Base-by-base conservation (phyloP, 2,329 filamentous ascomycete species). In the Ophiobolus disseminans region DNA sequence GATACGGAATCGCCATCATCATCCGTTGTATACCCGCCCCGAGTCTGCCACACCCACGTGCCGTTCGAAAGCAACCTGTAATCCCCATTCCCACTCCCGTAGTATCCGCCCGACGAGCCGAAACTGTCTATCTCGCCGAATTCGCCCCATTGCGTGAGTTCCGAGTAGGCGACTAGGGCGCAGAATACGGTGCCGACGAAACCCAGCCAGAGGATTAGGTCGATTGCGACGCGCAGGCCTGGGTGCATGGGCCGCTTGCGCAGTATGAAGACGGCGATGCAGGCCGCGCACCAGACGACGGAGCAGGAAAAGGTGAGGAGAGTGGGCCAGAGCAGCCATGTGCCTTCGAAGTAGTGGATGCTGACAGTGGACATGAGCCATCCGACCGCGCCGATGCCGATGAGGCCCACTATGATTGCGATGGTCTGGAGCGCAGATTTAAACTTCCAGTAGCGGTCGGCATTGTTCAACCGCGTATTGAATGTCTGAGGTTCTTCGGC, bases 191-290 rank as follows among this genome's bases (percentile, higher is more conserved):
- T 72, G 6, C 52, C 20, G 14, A 73, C 53, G 42, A 67, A 65
- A 10, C 60, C 58, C 2, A 74, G 57, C 70, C 70, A 74, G 2
- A 74, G 59, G 1, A 74, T 34, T 1, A 74, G 58, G 39, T 74
- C 69, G 37, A 72, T 49, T 9, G 65, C 55, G n/a, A 74, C 70
- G 23, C 62, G 65, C 5, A 56, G 42, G 14, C 71, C 70, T 3
- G 72, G 70, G 45, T 74, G 70, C 1, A 73, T 55, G 8, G 68
- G 62, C 1, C 51, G 53, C 34, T 64, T 61, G 40, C 62, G 60
- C 9, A 62, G 16, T 19, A 70, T 34, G 34, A 72, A 58, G 13
- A 66, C 42, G 21, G 62, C 17, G 17, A 71, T 50, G 53, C 62
- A 68, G 3, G 63, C 40, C 20, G 43, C 8, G 45, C 64, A 62